Conservation (phyloP, 1,139 yeast species). For the Suhomyces coccinellae region DNA sequence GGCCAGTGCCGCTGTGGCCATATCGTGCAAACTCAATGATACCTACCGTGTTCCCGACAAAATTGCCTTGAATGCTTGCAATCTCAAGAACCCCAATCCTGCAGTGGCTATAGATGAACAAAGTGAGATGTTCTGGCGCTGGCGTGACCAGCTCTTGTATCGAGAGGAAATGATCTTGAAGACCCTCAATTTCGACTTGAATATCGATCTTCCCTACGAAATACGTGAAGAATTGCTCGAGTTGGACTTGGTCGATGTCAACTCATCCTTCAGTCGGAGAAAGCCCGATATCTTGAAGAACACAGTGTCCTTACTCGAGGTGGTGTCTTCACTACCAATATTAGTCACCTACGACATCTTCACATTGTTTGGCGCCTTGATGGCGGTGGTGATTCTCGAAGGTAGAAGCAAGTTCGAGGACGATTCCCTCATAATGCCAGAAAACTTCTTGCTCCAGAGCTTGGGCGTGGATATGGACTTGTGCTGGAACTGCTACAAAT, state of each 20-base stretch:
- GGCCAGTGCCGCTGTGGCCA: conserved; percentile 47
- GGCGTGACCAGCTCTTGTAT: conserved; percentile 48
- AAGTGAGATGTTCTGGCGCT: conserved; percentile 44
- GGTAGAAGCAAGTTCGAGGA: conserved; percentile 26
- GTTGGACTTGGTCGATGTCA: conserved; percentile 2
- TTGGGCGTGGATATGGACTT: conserved; percentile 21
- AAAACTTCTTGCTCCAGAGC: conserved; percentile 20
- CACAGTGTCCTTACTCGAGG: conserved; percentile 38
- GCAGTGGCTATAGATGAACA: conserved; percentile 39
- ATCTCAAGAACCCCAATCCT: conserved; percentile 32
- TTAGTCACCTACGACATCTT: conserved; percentile 36
- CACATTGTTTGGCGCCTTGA: conserved; percentile 36
- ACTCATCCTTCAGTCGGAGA: conserved; percentile 23
- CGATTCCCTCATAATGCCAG: conserved; percentile 25
- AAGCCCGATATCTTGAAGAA: conserved; percentile 35
- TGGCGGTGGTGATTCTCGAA: conserved; percentile 33
- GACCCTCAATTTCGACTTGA: conserved; percentile 43
- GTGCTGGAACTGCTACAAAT: conserved; percentile 37
- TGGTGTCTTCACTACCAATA: conserved; percentile 44
- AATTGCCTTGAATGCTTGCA: conserved; percentile 42
- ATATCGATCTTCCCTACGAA: conserved; percentile 41
- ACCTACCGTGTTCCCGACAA: conserved; percentile 47
- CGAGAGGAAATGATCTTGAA: conserved; percentile 46
- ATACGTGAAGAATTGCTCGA: conserved; percentile 29
- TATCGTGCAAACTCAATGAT: conserved; percentile 46